Conservation (phyloP, 495 filamentous ascomycete genomes). For the Mytilinidion resinicola region DNA sequence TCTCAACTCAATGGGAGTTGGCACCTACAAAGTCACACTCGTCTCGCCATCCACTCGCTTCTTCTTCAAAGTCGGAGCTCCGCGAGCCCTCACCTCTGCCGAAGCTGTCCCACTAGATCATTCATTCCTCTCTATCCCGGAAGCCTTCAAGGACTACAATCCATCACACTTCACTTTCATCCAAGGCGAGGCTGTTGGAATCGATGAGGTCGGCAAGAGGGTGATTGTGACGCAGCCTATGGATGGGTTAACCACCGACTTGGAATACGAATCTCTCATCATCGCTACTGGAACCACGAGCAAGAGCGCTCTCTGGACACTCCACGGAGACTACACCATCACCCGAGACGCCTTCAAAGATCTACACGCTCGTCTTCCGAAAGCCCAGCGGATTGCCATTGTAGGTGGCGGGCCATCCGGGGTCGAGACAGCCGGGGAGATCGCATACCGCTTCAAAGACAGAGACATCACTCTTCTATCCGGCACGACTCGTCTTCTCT, state of each 20-base stretch:
- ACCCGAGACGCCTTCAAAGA: constrained; percentile 23
- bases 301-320: constrained; percentile 25
- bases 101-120: constrained; percentile 29
- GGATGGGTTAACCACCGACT: neutral
- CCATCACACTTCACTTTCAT: constrained; percentile 33
- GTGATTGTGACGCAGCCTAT: constrained; percentile 28
- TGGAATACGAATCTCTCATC: constrained; percentile 43
- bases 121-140: constrained; percentile 30
- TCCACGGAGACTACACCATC: constrained; percentile 29
- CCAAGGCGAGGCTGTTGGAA: constrained; percentile 34
- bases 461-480: constrained; percentile 42
- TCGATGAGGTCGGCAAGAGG: constrained; percentile 34
- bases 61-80: constrained; percentile 36
- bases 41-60: constrained; percentile 36
- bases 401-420: constrained; percentile 38
- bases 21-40: constrained; percentile 40
- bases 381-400: constrained; percentile 36
- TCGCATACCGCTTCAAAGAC: constrained; percentile 18
- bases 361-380: constrained; percentile 24
- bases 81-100: constrained; percentile 35
- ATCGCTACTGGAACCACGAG: constrained; percentile 34
- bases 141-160: constrained; percentile 35
- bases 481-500: constrained; percentile 38
- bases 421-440: constrained; percentile 24
- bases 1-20: constrained; percentile 24